Base-by-base conservation (phyloP, 768 basidiomycete genomes). In the Pleurotus giganteus region DNA sequence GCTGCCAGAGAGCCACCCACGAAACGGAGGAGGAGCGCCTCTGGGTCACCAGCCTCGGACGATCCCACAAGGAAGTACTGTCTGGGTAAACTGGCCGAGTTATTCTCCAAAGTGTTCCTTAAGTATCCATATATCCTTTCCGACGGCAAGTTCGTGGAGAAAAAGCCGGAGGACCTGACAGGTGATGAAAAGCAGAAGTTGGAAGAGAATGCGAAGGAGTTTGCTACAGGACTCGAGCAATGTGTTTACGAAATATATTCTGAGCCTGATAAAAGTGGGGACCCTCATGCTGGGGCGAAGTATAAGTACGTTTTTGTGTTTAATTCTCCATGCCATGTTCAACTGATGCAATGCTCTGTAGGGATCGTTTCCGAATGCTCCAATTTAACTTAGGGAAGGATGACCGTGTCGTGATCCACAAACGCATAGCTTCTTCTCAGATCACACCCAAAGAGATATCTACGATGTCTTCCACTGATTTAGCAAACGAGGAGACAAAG, bases 311-410 rank as follows among this genome's bases (percentile, higher is more conserved):
- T 71, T 27, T 7, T 44, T 37, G 27, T 54, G 51, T 5, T 21
- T 46, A 52, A 27, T 51, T 31, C 43, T 32, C 34, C 17, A 44
- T 24, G 34, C 28, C 39, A 24, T 47, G 32, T 32, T 1, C 50
- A 21, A 56, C 55, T 64, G 36, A 58, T 63, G 19, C 19, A 13
- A 61, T 43, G 34, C 19, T 50, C 24, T 52, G 56, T 53, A 94
- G 91, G 76, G 89, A 92, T 71, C 91, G 91, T 63, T 95, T 94
- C 74, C 85, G 93, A 56, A 94, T 87, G 80, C 78, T 94, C 47
- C 84, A 83, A 56, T 96, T 92, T 73, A 96, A 96, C 71, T 72
- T 96, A 64, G 88, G 80, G 74, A 85, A 94, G 71, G 72, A 76
- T 64, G 92, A 94, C 63, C 88, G 91, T 64, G 81, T 85, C 55